Conservation (phyloP, 2,329 filamentous ascomycete species). For the Cadophora gregata region DNA sequence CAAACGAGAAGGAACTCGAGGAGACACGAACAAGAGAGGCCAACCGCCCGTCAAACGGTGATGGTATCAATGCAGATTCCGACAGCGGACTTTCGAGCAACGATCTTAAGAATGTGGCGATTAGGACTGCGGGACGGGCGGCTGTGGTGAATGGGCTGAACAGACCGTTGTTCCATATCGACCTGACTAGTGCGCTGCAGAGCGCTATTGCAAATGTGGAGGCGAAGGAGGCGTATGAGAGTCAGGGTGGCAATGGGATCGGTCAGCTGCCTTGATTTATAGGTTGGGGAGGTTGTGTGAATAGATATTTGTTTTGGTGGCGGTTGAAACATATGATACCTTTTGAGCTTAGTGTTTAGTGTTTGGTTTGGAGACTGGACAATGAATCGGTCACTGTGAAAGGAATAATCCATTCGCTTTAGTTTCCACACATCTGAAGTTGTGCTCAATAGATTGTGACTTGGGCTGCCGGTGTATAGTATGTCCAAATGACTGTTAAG, state of each 20-base stretch:
- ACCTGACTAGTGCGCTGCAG: slow-evolving; percentile 87
- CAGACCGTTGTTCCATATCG: slow-evolving; percentile 90
- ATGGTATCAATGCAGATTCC: slow-evolving; percentile 37
- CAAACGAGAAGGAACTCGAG: slow-evolving; percentile 58
- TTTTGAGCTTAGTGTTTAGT: slow-evolving; percentile 18
- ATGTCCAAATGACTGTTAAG: background rate
- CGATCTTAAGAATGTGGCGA: slow-evolving; percentile 31
- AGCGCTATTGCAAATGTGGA: slow-evolving; percentile 83
- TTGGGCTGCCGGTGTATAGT: background rate
- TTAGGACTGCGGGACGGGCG: slow-evolving; percentile 51
- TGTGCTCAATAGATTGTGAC: background rate
- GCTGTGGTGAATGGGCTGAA: slow-evolving; percentile 86
- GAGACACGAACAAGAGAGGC: slow-evolving; percentile 34
- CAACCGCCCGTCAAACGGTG: slow-evolving; percentile 40
- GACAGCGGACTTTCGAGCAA: slow-evolving; percentile 30
- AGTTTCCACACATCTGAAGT: background rate
- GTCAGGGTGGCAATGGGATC: slow-evolving; percentile 37
- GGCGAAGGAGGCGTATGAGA: slow-evolving; percentile 51
- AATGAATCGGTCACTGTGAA: background rate
- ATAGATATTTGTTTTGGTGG: background rate
- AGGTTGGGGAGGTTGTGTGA: background rate
- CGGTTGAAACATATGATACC: slow-evolving; percentile 28
- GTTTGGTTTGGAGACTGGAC: background rate
- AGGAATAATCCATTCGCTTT: background rate
- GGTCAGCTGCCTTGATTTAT: slow-evolving; percentile 32